These are phyloP conservation scores for Mortierella hygrophila DNA, from an alignment of 192 early-diverging fungal species.

Conservation along the genomic window DNA sequence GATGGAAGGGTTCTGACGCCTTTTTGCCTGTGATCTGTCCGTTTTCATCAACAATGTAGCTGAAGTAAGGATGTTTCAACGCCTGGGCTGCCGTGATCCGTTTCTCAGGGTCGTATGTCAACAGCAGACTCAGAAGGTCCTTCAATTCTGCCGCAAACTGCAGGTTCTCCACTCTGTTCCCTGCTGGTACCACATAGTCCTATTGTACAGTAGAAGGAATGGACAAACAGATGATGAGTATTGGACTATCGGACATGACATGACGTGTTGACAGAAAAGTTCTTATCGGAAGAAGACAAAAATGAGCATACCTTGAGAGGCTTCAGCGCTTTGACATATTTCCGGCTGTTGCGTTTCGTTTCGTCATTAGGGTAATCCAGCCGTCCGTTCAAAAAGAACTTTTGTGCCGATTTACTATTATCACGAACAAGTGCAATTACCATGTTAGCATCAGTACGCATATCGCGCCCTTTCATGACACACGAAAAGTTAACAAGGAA, in stretches of 20 bases:
- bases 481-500: neutral
- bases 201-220: neutral
- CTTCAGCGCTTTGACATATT: slow-evolving; percentile 72
- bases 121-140: slow-evolving; percentile 78
- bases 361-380: slow-evolving; percentile 70
- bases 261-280: neutral
- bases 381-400: slow-evolving; percentile 64
- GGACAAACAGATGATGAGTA: neutral
- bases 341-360: slow-evolving; percentile 65
- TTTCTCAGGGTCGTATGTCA: slow-evolving; percentile 84
- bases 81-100: slow-evolving; percentile 90
- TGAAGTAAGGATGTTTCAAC: slow-evolving; percentile 89
- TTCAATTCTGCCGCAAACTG: slow-evolving; percentile 67
- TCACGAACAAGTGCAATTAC: neutral
- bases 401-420: slow-evolving; percentile 59
- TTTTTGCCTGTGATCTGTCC: slow-evolving; percentile 41
- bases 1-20: neutral
- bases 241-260: neutral
- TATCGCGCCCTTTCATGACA: too few species aligned
- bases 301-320: slow-evolving; percentile 62
- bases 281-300: neutral
- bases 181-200: slow-evolving; percentile 42
- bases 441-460: neutral
- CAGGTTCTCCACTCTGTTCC: slow-evolving; percentile 62
- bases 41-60: slow-evolving; percentile 62